These are phyloP conservation scores for Pulicaria dysenterica DNA, from an alignment of 129 eudicot genomes.

Conservation along the genomic window DNA sequence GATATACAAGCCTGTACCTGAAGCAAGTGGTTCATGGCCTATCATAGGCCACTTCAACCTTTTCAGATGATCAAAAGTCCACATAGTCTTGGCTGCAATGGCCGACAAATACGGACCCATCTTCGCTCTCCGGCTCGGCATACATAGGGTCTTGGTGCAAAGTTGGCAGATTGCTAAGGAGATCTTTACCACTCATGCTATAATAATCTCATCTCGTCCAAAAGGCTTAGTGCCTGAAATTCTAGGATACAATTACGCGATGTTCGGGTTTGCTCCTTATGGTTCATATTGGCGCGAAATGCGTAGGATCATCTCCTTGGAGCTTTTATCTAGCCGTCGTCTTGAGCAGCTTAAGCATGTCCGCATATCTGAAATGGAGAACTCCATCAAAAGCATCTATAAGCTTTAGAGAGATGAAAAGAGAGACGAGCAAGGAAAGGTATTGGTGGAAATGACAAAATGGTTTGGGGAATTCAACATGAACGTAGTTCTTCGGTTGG, in stretches of 20 bases:
- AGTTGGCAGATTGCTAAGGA: slow-evolving; percentile 41
- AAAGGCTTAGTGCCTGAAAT: slow-evolving; percentile 21
- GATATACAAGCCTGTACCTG: slow-evolving; percentile 35
- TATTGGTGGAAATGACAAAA: slow-evolving; percentile 35
- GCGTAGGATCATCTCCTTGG: slow-evolving; percentile 37
- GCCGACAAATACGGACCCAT: slow-evolving; percentile 40
- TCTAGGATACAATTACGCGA: slow-evolving; percentile 33
- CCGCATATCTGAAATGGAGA: slow-evolving; percentile 10
- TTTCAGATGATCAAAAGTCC: slow-evolving; percentile 21
- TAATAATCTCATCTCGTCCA: slow-evolving; percentile 31
- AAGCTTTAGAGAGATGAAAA: slow-evolving; percentile 19
- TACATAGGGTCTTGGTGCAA: slow-evolving; percentile 32
- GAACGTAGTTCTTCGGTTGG: slow-evolving; percentile 33
- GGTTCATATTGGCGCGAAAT: slow-evolving; percentile 51
- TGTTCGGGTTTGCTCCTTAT: slow-evolving; percentile 33
- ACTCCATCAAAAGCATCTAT: slow-evolving; percentile 24
- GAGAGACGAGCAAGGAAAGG: slow-evolving; percentile 4
- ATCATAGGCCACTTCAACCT: slow-evolving; percentile 45
- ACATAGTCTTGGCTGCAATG: slow-evolving; percentile 29
- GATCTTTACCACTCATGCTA: slow-evolving; percentile 35
- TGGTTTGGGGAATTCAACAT: slow-evolving; percentile 36
- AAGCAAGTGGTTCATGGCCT: slow-evolving; percentile 59
- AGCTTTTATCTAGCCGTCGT: slow-evolving; percentile 34
- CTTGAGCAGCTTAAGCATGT: slow-evolving; percentile 35
- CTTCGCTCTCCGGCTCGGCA: slow-evolving; percentile 32